Base-by-base conservation (phyloP, 257 asterid species). In the Salvia hispanica region DNA sequence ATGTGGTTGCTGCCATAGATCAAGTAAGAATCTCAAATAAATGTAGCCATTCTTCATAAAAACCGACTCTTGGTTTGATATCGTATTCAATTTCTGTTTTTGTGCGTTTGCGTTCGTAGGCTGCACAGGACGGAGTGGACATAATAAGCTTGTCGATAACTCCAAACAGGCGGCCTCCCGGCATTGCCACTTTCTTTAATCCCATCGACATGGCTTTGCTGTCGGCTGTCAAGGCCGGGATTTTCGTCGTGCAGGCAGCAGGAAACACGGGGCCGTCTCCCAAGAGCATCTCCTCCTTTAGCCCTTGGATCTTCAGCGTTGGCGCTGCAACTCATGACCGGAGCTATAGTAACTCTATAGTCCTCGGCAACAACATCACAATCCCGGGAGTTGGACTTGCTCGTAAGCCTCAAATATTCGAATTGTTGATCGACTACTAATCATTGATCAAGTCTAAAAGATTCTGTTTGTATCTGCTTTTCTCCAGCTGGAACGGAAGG, bases 191-290 rank as follows among this genome's bases (percentile, higher is more conserved):
- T 51, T 94, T 94, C 86, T 91, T 94, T 77, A 94, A 94, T 70
- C 99, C 99, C 40, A 87, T 94, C 58, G 99, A 94, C 75, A 94
- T 94, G 99, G 99, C 99, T 60, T 79, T 94, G 72, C 81, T 94
- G 13, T 91, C 96, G 52, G 96, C 99, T 9, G 84, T 88, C 33
- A 94, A 84, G 78, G 74, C 84, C 0, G 96, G 96, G 45, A 94
- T 94, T 46, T 94, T 91, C 77, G 96, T 86, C 8, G 91, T 94
- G 12, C 99, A 94, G 76, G 99, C 99, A 58, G 97, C 98, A 42
- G 99, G 99, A 58, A 94, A 94, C 73, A 91, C 99, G 1, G 99
- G 99, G 55, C 99, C 99, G 15, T 81, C 99, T 3, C 98, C 99
- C 5, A 87, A 82, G 83, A 94, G 99, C 78, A 71, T 91, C 5